Evolutionary conservation across 352 stramenopile species (phyloP).

Genomic region (Globisporangium solare): DNA sequence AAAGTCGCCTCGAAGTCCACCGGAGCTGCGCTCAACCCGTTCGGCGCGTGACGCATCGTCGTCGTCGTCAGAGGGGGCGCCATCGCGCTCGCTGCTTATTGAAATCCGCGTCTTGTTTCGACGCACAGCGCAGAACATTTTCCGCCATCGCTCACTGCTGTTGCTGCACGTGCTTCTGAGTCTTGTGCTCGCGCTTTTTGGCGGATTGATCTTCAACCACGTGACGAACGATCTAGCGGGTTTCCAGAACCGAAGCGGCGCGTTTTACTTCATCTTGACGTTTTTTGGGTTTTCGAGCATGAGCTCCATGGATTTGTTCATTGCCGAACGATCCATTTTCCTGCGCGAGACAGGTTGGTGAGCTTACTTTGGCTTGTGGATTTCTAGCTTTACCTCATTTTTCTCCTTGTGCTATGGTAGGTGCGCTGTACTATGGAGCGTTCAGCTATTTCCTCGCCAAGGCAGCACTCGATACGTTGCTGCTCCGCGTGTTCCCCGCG

Average conservation of each 20-base stretch:
- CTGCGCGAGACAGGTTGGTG: constrained; percentile 55
- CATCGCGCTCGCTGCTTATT: constrained; percentile 40
- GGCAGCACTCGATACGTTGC: constrained; percentile 60
- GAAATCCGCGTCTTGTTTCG: constrained; percentile 69
- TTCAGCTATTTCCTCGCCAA: constrained; percentile 83
- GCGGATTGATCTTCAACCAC: constrained; percentile 74
- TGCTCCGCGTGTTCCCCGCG: constrained; percentile 69
- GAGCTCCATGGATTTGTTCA: constrained; percentile 85
- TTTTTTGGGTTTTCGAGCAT: constrained; percentile 84
- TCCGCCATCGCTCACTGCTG: constrained; percentile 68
- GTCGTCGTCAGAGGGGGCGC: constrained; percentile 2
- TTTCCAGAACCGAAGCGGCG: constrained; percentile 81
- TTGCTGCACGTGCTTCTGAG: constrained; percentile 60
- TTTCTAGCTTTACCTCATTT: background rate
- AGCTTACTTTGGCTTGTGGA: background rate
- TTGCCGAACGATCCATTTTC: constrained; percentile 69
- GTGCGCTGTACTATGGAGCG: constrained; percentile 73
- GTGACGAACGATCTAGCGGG: constrained; percentile 78
- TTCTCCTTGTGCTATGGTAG: constrained; percentile 7
- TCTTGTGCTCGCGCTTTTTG: constrained; percentile 53
- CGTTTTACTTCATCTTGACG: constrained; percentile 84
- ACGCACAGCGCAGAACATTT: constrained; percentile 64
- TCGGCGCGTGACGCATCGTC: background rate
- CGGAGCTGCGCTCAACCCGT: constrained; percentile 7
- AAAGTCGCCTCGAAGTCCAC: constrained; percentile 22